Base-by-base conservation (phyloP, 805 yeast species). In the Phaffomyces antillensis region DNA sequence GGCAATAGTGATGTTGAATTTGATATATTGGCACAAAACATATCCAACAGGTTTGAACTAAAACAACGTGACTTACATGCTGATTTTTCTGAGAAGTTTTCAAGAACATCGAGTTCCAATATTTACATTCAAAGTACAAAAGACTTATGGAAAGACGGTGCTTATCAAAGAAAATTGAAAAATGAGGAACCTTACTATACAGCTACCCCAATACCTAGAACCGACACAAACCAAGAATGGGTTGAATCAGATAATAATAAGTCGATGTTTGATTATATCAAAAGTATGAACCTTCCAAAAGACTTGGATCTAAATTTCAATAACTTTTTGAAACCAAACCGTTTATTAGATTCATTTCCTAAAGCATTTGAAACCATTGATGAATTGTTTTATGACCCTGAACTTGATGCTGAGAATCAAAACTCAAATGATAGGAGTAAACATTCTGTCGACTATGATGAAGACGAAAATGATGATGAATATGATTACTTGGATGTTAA, bases 1-100 rank as follows among this genome's bases (percentile, higher is more conserved):
- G 84, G 89, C 0, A 68, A 77, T 47, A 70, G 83, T 5, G 64
- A 81, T 10, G 58, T 88, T 6, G 98, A 91, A 58, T 56, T 89
- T 13, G 97, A 91, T 60, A 64, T 83, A 1, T 53, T 70, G 7
- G 81, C 88, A 0, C 71, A 66, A n/a, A 65, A 72, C 60, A 83
- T 91, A 12, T 30, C 64, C 9, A 89, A 90, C 58, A 63, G 89
- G 23, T 43, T 54, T 1, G 64, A 64, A 0, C 39, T 81, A 10
- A 54, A 52, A 5, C 72, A 71, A 45, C 56, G 79, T 30, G 66
- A 73, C 42, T 51, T 77, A 6, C 89, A 83, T 56, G 61, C 70
- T 45, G 68, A 71, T 42, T 75, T 81, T 46, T 44, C 63, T 3
- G 81, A 73, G 45, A 60, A 62, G 36, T 39, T 53, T 17, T 39